Evolutionary conservation across 768 basidiomycete genomes (phyloP), one percentile per base, ranked within the genome.

Genomic region (Nidularia pulvinata): DNA sequence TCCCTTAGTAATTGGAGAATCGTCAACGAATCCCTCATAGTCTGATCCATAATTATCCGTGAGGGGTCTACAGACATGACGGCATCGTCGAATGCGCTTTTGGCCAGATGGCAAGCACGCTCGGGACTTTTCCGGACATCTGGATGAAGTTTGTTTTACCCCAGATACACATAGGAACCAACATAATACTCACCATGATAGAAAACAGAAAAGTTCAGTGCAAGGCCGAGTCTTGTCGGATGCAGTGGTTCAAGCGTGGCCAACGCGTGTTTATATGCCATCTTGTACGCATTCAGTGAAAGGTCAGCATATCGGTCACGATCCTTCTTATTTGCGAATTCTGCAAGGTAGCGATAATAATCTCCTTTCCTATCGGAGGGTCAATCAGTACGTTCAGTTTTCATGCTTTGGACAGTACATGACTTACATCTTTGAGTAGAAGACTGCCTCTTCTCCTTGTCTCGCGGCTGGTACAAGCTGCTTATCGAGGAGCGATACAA

Each of bases 131-230:
- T 85, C 59, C 85, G 80, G 62, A 94, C 91, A 67, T 95, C 88
- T 74, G 48, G 52, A 37, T 6, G 34, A 35, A 10, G 16, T n/a
- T 32, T 36, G 19, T 19, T 19, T 19, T 19, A 19, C 19, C 19
- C 19, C 19, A 19, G 19, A 19, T 19, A 19, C 19, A 19, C 19
- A 19, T 19, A 19, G 19, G 19, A 19, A 19, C 19, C 19, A 19
- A 19, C 19, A 19, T 19, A 19, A 19, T 33, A 49, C 67, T 57
- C 34, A 71, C 73, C 81, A 67, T 93, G 93, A 69, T 90, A 94
- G 76, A 91, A 95, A 49, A 95, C 93, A n/a, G 91, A 88, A 73
- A 95, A 94, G 75, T 95, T 95, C 63, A 95, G 79, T 34, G 93
- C 92, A 49, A 95, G 76, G 35, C 93, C 93, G 54, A 95, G 76